Conservation (phyloP, 176 grass and related monocot genomes). For the Saccharum officinarum region DNA sequence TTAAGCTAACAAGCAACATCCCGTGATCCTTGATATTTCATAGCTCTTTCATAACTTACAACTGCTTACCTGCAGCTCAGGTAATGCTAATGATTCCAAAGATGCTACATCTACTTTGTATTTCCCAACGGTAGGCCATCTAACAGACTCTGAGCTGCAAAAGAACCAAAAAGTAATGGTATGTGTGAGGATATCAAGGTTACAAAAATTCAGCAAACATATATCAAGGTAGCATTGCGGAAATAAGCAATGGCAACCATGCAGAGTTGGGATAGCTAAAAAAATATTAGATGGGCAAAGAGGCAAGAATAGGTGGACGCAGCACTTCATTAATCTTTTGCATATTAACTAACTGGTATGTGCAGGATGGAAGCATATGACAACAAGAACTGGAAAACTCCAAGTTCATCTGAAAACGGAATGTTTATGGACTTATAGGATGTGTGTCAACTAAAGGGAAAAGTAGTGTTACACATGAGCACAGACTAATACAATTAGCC, state of each 20-base stretch:
- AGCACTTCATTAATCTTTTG: background rate
- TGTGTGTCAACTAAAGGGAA: background rate
- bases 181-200: background rate
- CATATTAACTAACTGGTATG: conserved; percentile 3
- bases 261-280: background rate
- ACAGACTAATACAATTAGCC: background rate
- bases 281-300: background rate
- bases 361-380: background rate
- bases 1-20: background rate
- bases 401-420: background rate
- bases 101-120: conserved; percentile 90
- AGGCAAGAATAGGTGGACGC: background rate
- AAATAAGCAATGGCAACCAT: background rate
- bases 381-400: background rate
- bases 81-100: conserved; percentile 83
- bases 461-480: background rate
- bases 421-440: background rate
- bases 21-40: background rate
- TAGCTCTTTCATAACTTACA: background rate
- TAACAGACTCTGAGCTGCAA: conserved; percentile 67
- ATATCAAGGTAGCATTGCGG: background rate
- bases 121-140: conserved; percentile 88
- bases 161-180: conserved; percentile 3
- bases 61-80: conserved; percentile 70
- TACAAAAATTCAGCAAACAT: conserved; percentile 5